Evolutionary conservation across 495 filamentous ascomycete genomes (phyloP), one percentile per base, ranked within the genome.

Genomic region (Neurospora sublineolata): DNA sequence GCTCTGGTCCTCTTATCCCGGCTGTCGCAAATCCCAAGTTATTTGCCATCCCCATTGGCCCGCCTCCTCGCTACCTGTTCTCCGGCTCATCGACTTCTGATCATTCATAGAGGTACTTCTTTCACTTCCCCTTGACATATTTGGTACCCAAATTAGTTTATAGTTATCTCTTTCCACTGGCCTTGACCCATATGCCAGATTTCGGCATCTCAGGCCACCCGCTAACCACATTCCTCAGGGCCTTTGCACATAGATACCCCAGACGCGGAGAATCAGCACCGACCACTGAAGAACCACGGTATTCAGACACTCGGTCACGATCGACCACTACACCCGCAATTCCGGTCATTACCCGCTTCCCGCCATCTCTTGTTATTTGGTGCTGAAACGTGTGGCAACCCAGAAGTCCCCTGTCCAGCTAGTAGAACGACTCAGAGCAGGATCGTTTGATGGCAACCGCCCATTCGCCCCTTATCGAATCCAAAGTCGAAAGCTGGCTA

Each of bases 381-480:
- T 71, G 64, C 74, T 72, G 73, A 76, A 71, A 69, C 46, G 42
- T 67, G 58, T 27, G 27, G 52, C 67, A 69, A 67, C 70, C 68
- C 60, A 68, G 69, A 74, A 71, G 72, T 70, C 40, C 41, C 64
- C 67, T 70, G 72, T 67, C 46, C 71, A 68, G 69, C 58, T 73
- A 44, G 72, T 72, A 67, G 37, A 75, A 68, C 70, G 42, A 72
- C 52, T 72, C 70, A 75, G 70, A 75, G 68, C 74, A 73, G 72
- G 40, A 52, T 71, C 72, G 30, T 74, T 81, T 76, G 77, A 82
- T 77, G 78, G 76, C 70, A 79, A 77, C 77, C 73, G 78, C 75
- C 76, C 76, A 75, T 77, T 77, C 70, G 72, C 72, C 78, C 69
- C 74, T 75, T 41, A 74, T 73, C 69, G 78, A 78, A 77, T 75